Base-by-base conservation (phyloP, 148 eudicot species). In the Tetragonia tetragonoides region DNA sequence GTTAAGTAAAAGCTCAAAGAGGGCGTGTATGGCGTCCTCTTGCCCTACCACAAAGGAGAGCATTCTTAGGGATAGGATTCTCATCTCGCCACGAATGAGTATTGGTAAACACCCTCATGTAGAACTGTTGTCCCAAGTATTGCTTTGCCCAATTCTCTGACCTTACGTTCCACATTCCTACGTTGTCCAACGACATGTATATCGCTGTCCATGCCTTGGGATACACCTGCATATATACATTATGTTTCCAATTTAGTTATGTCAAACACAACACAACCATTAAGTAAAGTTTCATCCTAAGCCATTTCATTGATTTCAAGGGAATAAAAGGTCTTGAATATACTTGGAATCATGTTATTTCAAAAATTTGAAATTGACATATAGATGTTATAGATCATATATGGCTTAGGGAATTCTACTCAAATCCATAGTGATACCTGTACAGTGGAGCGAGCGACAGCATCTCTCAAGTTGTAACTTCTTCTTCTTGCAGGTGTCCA, bases 101-200 rank as follows among this genome's bases (percentile, higher is more conserved):
- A 23, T 83, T 56, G 3, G 98, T 86, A 77, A 84, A 92, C 34
- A 94, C 98, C 72, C 89, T 85, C 78, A 94, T 86, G 85, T 92
- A 92, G 78, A 94, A 88, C 66, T 94, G 98, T 79, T 94, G 98
- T 3, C 98, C 98, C 63, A 94, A 82, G 85, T 92, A 90, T 75
- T 90, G 95, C 77, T 91, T 88, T 74, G 86, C 90, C 98, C 98
- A 92, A 44, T 90, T 85, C 81, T 92, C 93, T 3, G 98, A 94
- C 72, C 98, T 88, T 85, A 94, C 83, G 91, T 89, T 94, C 97
- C 97, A 94, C 92, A 94, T 89, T 69, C 98, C 97, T 18, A 90
- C 95, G 51, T 94, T 94, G 90, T 92, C 98, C 66, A 90, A 75
- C 2, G 95, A 87, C 60, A 90, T 66, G 82, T 90, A 94, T 59